phyloP scores from a whole-genome alignment of 208 protist species.

The Crithidia sp. region DNA sequence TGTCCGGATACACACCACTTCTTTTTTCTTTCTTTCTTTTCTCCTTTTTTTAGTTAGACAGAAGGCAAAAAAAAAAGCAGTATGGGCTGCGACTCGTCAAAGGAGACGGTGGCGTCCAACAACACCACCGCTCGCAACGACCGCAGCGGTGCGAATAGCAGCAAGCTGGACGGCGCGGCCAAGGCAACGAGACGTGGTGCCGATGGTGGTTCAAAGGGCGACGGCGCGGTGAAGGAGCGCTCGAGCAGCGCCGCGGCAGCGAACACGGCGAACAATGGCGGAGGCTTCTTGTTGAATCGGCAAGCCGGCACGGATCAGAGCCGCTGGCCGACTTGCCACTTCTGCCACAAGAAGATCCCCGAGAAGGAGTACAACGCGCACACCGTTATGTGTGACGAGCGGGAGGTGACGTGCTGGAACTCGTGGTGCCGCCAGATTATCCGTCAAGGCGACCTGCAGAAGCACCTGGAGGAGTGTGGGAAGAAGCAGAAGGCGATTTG shows the following conservation, averaged over 20 bases:
- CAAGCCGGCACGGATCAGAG: constrained; percentile 14
- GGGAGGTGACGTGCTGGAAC: constrained; percentile 90
- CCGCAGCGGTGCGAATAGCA: not conserved
- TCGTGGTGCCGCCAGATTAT: constrained; percentile 88
- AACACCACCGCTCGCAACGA: not conserved
- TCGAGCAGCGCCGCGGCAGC: not conserved
- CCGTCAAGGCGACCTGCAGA: constrained; percentile 68
- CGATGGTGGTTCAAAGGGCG: not conserved
- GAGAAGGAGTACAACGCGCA: constrained; percentile 87
- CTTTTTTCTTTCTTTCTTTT: too few species aligned
- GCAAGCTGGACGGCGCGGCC: constrained; percentile 10
- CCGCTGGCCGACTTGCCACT: constrained; percentile 70
- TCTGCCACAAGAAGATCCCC: constrained; percentile 65
- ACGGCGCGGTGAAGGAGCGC: not conserved
- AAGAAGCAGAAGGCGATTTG: constrained; percentile 74
- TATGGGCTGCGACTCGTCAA: constrained; percentile 62
- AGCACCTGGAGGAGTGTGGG: constrained; percentile 83
- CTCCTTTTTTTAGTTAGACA: not conserved
- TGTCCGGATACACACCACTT: not conserved
- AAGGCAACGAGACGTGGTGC: constrained; percentile 9
- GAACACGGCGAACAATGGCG: not conserved
- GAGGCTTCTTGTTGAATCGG: not conserved
- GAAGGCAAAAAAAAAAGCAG: constrained; percentile 4
- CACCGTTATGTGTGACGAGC: constrained; percentile 88
- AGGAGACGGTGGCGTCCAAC: constrained; percentile 30